Conservation (phyloP, 1,284 basidiomycete species). For the Melampsora abietis-canadensis region DNA sequence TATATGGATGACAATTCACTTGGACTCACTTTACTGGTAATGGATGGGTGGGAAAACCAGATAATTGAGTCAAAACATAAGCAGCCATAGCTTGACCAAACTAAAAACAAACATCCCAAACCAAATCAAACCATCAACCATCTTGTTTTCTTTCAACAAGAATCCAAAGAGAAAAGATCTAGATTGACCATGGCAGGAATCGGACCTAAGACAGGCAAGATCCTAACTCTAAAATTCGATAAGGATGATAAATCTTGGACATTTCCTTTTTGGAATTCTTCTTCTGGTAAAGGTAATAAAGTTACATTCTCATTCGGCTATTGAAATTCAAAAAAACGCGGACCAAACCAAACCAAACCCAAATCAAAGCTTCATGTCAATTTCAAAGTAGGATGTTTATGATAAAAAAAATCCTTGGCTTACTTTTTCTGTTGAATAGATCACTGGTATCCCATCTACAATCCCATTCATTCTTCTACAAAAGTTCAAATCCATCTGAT, state of each 20-base stretch:
- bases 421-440: slow-evolving; percentile 45
- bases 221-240: slow-evolving; percentile 88
- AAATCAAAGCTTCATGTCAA: too few relatives aligned
- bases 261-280: slow-evolving; percentile 83
- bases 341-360: slow-evolving; percentile 43
- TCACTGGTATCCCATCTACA: slow-evolving; percentile 49
- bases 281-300: slow-evolving; percentile 82
- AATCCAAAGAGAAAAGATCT: slow-evolving; percentile 51
- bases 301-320: slow-evolving; percentile 77
- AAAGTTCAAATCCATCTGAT: too few relatives aligned
- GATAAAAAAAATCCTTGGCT: background rate
- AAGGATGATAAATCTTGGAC: slow-evolving; percentile 87
- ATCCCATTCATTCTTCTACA: slow-evolving; percentile 47
- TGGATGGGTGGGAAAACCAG: slow-evolving; percentile 73
- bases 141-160: too few relatives aligned
- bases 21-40: slow-evolving; percentile 65
- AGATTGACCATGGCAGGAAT: slow-evolving; percentile 46
- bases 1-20: too few relatives aligned
- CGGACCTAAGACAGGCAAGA: slow-evolving; percentile 76
- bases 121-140: background rate
- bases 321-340: slow-evolving; percentile 93
- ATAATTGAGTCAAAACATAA: slow-evolving; percentile 77
- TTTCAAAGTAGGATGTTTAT: background rate
- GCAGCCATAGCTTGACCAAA: slow-evolving; percentile 85
- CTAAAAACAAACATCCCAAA: slow-evolving; percentile 53